Evolutionary conservation across 2,329 filamentous ascomycete genomes (phyloP), one percentile per base, ranked within the genome.

Genomic region (Trichoderma sp.): DNA sequence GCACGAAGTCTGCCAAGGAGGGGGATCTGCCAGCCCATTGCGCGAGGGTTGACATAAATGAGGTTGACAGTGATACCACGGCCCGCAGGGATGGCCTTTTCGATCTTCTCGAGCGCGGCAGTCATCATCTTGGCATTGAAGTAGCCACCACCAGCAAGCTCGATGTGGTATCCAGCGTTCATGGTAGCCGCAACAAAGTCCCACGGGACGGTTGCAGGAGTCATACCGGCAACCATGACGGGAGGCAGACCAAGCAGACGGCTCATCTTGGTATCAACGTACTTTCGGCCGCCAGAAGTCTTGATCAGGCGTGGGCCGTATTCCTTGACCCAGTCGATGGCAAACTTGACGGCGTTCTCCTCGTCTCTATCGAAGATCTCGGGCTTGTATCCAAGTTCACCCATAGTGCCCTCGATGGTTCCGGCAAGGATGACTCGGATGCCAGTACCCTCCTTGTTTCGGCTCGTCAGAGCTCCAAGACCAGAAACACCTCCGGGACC

Each of bases 371-470:
- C 95, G 77, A 99, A 99, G 66, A 99, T 87, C 83, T 99, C 96
- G 2, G 95, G 92, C 87, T 99, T 99, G 87, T 98, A 99, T 70
- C 96, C 96, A 73, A 99, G 92, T 82, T 98, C 96, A 36, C 88
- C 87, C 72, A 97, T 92, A 23, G 94, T 94, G 66, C 95, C 95
- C 77, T 95, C 93, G 77, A 99, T 92, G n/a, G 94, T 89, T 74
- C 97, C 96, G 57, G 94, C 96, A 72, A 99, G 88, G 75, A 99
- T 97, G 75, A 99, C 95, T 73, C 95, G 94, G 43, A 99, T 96
- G 78, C 96, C 96, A 71, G 94, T 98, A 74, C 96, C 96, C 81
- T 99, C 97, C 86, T 99, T 99, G 88, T 98, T 99, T 77, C 96
- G 93, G 87, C 97, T 98, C 71, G 96, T 99, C 74, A 99, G 86